A percentile compares a stretch with the other conserved stretches of the same genome.
Conservation (phyloP, 2,329 filamentous ascomycete species). For the Penicillium aurantiogriseum region DNA sequence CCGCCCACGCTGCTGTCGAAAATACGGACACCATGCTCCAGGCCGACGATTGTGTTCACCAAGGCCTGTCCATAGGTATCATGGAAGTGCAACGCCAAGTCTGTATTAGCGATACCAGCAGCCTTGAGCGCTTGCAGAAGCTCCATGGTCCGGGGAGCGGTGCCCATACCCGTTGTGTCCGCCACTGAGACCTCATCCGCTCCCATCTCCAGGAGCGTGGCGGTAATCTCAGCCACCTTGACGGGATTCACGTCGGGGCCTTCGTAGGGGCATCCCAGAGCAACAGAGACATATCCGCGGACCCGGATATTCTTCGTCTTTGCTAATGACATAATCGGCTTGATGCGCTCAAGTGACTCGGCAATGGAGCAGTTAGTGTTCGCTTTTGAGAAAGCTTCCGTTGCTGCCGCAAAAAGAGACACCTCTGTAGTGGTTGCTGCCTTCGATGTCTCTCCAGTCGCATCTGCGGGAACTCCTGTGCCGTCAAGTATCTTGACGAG, state of each 20-base stretch:
- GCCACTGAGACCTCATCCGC: conserved; percentile 65
- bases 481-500: conserved; percentile 55
- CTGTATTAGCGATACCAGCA: conserved; percentile 59
- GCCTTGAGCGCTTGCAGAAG: conserved; percentile 58
- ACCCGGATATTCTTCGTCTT: conserved; percentile 58
- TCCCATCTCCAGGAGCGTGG: conserved; percentile 62
- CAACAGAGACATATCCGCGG: conserved; percentile 64
- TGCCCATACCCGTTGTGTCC: conserved; percentile 68
- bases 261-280: conserved; percentile 65
- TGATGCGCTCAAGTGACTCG: conserved; percentile 60
- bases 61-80: conserved; percentile 66
- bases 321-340: conserved; percentile 56
- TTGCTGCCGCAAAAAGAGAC: conserved; percentile 65
- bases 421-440: conserved; percentile 51
- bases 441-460: conserved; percentile 29
- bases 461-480: conserved; percentile 34
- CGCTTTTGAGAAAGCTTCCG: conserved; percentile 62
- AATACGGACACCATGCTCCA: conserved; percentile 62
- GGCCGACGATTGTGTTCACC: conserved; percentile 60
- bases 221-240: conserved; percentile 61
- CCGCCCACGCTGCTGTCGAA: conserved; percentile 65
- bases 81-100: conserved; percentile 65
- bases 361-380: conserved; percentile 66
- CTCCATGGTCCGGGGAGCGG: conserved; percentile 58
- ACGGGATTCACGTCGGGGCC: conserved; percentile 60